Evolutionary conservation across 2,329 filamentous ascomycete genomes (phyloP), one percentile per base, ranked within the genome.

Genomic region (Zymoseptoria ardabiliae): DNA sequence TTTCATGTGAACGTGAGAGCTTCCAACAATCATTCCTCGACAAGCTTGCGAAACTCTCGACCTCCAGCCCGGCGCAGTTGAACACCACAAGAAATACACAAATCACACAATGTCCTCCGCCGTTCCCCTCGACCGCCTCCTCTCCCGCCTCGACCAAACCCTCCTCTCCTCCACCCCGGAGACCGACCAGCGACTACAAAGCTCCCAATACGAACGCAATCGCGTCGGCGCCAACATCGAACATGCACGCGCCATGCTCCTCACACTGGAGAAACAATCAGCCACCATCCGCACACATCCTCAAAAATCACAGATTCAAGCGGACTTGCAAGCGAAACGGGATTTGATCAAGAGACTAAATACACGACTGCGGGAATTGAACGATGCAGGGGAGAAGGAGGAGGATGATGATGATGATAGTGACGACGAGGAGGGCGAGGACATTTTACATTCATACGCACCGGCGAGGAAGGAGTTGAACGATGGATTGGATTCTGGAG

Each of bases 251-350:
- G 81, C 80, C 0, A 80, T 89, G 28, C 82, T 92, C 58, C 81
- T 87, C 20, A 85, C 81, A 60, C 81, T 91, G 50, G 89, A 91
- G 71, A 87, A 90, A 67, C 84, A 88, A 66, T 81, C 84, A 5
- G 74, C 83, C 13, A 77, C 74, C n/a, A 75, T 85, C 63, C 86
- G 86, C 70, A 76, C 81, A 30, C 81, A 81, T 58, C 72, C 79
- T 4, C 82, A 82, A 60, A 82, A 84, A 66, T 78, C 84, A 62
- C 82, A 86, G 59, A 71, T 81, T 19, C 87, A 90, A 72, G 74
- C 77, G 21, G 85, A 88, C 62, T 77, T 93, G 30, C 80, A 83
- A 61, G 75, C 76, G 50, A 88, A 90, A 68, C 81, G 86, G 59
- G 85, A 88, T 41, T 71, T 84, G 4, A 78, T 91, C 55, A 87